Base-by-base conservation (phyloP, 208 protist species). In the Acanthamoeba divionensis region DNA sequence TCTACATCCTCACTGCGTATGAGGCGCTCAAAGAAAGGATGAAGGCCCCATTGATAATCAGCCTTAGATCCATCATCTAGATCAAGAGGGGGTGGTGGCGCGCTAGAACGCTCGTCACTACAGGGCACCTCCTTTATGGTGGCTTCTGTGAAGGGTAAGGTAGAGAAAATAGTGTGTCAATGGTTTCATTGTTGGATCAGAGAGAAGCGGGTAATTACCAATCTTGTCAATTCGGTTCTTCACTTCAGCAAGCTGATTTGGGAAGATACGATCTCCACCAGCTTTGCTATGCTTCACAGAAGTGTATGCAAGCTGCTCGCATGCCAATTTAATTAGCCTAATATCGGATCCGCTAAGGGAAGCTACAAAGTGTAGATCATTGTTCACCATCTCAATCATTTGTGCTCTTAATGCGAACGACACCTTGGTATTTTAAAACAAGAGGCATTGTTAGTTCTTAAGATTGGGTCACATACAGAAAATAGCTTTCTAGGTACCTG, bases 1-100 rank as follows among this genome's bases (percentile, higher is more conserved):
- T 93, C 75, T 33, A 93, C 90, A 31, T 92, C 83, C 15, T 90
- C 52, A 31, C 47, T 33, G 21, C 92, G 82, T 2, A 93, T 21
- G n/a, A 94, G 80, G 21, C 91, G 91, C 4, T 93, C 92, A 21
- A 83, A 91, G 66, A 90, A 85, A 5, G 87, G 87, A 71, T 89
- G 80, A 33, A 73, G 80, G 26, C 57, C 52, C 80, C 80, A 89
- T 48, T 89, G 80, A 21, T 89, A 89, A 41, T 89, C 36, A 24
- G 57, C 52, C 41, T 71, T 69, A 29, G 66, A 57, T 36, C 80
- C 57, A 45, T 89, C 80, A n/a, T 89, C 60, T 24, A 89, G 29
- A 26, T 89, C 10, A 33, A 89, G 80, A 21, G 24, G 6, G 1
- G 80, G 80, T 9, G n/a, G n/a, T n/a, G 80, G 80, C 36, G 52